Evolutionary conservation across 148 eudicot genomes (phyloP).

Genomic region (Euryodendron excelsum): DNA sequence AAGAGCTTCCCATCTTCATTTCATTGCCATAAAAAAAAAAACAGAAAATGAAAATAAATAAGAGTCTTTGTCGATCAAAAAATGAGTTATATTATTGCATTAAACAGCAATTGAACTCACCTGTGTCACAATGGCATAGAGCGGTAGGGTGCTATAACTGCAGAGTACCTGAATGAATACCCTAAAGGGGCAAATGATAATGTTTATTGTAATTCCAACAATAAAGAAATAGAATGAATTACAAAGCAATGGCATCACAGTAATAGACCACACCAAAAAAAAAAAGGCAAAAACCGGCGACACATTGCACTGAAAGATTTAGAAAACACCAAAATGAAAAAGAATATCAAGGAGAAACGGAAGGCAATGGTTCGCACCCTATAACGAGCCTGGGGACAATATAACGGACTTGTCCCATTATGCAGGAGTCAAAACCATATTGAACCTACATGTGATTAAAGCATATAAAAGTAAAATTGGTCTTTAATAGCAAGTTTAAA

Average conservation of each 20-base stretch:
- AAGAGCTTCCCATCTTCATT: slow-evolving; percentile 79
- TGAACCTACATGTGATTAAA: slow-evolving; percentile 41
- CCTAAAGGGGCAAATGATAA: slow-evolving; percentile 32
- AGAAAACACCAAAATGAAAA: neutral
- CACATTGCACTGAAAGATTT: too few relatives aligned
- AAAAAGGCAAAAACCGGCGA: too few relatives aligned
- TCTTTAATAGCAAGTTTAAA: too few relatives aligned
- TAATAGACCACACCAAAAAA: neutral
- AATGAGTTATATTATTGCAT: neutral
- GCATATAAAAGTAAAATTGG: too few relatives aligned
- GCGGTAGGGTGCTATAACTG: slow-evolving; percentile 92
- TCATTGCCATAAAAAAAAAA: neutral
- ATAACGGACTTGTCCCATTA: slow-evolving; percentile 65
- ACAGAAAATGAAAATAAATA: neutral
- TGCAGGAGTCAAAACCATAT: slow-evolving; percentile 74
- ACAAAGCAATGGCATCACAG: neutral
- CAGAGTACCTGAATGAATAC: slow-evolving; percentile 74
- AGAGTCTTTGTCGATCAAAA: neutral
- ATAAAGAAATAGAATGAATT: neutral
- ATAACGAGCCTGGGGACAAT: slow-evolving; percentile 59
- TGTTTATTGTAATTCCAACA: neutral
- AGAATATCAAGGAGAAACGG: neutral
- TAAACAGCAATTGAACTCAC: slow-evolving; percentile 28
- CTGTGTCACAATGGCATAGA: slow-evolving; percentile 89
- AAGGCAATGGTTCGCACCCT: slow-evolving; percentile 39